Evolutionary conservation across 2,329 filamentous ascomycete species (phyloP).

Genomic region (Microsporum ferrugineum): DNA sequence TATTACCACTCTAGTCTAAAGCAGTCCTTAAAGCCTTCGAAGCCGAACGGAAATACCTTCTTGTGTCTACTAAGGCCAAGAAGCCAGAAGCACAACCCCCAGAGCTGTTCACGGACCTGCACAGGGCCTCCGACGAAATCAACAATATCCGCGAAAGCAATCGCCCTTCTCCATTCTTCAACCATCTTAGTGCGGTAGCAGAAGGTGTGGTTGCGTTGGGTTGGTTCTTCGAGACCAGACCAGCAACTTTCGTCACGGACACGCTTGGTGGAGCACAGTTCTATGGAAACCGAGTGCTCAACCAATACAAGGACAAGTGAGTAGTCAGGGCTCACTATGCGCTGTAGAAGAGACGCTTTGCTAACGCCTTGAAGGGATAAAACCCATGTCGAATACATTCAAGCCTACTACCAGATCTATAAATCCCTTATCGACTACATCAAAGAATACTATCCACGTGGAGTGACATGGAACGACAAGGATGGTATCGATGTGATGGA

Average conservation of each 20-base stretch:
- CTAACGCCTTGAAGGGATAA: conserved; percentile 49
- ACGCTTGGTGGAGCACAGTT: conserved; percentile 76
- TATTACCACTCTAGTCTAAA: conserved; percentile 34
- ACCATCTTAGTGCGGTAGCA: conserved; percentile 74
- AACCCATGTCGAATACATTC: conserved; percentile 76
- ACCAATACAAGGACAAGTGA: conserved; percentile 74
- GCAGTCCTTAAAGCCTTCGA: conserved; percentile 57
- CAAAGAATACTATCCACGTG: conserved; percentile 67
- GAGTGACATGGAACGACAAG: conserved; percentile 75
- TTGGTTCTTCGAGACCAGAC: conserved; percentile 80
- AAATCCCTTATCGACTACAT: conserved; percentile 72
- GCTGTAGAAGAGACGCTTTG: background rate
- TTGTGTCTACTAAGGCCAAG: conserved; percentile 81
- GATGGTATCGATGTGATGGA: conserved; percentile 62
- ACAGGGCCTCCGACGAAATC: conserved; percentile 67
- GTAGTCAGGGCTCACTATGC: conserved; percentile 15
- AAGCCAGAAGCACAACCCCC: conserved; percentile 69
- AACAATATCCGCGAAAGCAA: conserved; percentile 73
- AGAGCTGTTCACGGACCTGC: conserved; percentile 74
- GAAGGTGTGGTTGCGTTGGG: conserved; percentile 82
- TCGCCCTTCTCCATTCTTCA: conserved; percentile 60
- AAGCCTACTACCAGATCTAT: conserved; percentile 85
- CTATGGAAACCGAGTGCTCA: conserved; percentile 87
- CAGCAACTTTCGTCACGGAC: conserved; percentile 75
- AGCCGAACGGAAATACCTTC: conserved; percentile 75